Base-by-base conservation (phyloP, 345 rosid species). In the Eucalyptus rudis region DNA sequence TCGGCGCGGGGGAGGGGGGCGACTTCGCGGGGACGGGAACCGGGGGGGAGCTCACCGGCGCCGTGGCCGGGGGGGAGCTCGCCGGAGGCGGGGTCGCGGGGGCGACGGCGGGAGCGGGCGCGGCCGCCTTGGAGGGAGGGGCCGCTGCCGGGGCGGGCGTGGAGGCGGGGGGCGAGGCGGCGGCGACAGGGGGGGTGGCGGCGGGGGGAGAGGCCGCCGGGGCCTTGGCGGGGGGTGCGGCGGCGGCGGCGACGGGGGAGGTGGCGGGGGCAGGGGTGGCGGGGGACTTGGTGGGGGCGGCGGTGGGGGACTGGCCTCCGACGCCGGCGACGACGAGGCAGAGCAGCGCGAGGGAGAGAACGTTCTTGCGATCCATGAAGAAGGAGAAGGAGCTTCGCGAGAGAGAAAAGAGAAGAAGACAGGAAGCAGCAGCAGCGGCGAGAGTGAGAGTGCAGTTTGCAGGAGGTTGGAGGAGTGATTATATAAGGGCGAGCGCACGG, bases 271-370 rank as follows among this genome's bases (percentile, higher is more conserved):
- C 64, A 40, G 87, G 45, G 6, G 93, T 87, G 43, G 93, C 90
- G 1, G 93, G 89, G 19, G 91, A 71, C n/a, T 47, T 88, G 7
- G 94, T 91, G 36, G 97, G 96, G 7, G 96, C 90, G 7, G 95
- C 90, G 2, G 93, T 76, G 8, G 95, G 96, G 22, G 92, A 56
- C 71, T 93, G 95, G 40, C 95, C 97, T 24, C 95, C 95, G 88
- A 93, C 95, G 33, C 93, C 92, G 56, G 91, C 92, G 25, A 93
- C 68, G 59, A 92, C 90, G 87, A 94, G 89, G 94, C 94, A 93
- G 81, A 93, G 86, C 62, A 94, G 43, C 49, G 91, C 86, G 56
- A 92, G 44, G 3, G 90, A 87, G 12, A 94, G 87, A 9, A 90
- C 24, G 68, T 64, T 87, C 31, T 87, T 89, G 27, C 90, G 92